Conservation (phyloP, 306 rosid genomes). For the Cucumis cinereus region DNA sequence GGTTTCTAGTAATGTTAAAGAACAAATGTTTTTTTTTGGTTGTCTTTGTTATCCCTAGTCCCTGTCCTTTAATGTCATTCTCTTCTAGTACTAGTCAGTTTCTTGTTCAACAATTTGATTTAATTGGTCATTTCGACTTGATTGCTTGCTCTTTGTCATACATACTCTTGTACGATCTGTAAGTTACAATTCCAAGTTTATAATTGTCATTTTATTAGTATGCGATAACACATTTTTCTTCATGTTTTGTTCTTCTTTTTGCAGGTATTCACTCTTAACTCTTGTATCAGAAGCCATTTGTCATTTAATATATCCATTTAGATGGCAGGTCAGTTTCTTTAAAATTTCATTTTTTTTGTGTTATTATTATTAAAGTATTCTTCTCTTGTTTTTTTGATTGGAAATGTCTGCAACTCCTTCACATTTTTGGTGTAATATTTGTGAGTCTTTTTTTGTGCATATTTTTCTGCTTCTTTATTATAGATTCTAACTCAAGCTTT, state of each 20-base stretch:
- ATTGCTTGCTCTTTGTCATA: background rate
- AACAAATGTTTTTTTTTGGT: background rate
- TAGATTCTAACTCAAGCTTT: constrained; percentile 30
- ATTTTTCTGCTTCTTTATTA: constrained; percentile 11
- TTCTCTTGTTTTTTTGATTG: background rate
- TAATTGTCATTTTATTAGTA: background rate
- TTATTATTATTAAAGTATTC: background rate
- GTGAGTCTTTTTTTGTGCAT: background rate
- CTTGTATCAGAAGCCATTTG: constrained; percentile 95
- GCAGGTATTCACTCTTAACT: constrained; percentile 89
- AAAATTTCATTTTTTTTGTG: background rate
- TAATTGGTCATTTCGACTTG: background rate
- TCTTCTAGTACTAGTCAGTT: background rate
- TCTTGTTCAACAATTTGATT: background rate
- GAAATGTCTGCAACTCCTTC: background rate
- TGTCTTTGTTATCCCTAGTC: background rate
- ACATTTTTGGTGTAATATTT: background rate
- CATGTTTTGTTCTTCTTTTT: constrained; percentile 12
- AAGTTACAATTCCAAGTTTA: background rate
- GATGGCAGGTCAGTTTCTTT: constrained; percentile 78
- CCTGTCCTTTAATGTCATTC: background rate
- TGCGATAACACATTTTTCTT: background rate
- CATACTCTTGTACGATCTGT: background rate
- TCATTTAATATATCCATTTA: constrained; percentile 83
- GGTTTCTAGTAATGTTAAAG: background rate